Evolutionary conservation across 2,329 filamentous ascomycete species (phyloP).

Genomic region (Aspergillus bombycis): DNA sequence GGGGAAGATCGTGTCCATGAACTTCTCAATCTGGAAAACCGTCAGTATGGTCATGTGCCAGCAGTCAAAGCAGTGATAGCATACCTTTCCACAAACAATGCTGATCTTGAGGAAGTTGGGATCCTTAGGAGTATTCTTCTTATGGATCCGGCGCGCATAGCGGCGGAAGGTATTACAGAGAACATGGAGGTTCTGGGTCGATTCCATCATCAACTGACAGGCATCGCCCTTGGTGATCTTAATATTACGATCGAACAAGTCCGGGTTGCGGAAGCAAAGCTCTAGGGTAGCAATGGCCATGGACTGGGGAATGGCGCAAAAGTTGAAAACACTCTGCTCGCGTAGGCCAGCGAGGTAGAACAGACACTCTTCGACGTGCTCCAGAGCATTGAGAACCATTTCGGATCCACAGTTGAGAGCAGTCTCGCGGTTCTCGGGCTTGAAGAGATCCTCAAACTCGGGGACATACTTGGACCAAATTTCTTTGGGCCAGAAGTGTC

Average conservation of each 20-base stretch:
- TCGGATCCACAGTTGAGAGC: slow-evolving; percentile 87
- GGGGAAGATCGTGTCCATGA: slow-evolving; percentile 92
- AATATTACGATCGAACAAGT: slow-evolving; percentile 82
- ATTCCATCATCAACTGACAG: slow-evolving; percentile 87
- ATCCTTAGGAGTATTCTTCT: slow-evolving; percentile 92
- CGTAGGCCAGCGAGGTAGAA: slow-evolving; percentile 95
- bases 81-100: slow-evolving; percentile 81
- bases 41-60: slow-evolving; percentile 13
- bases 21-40: slow-evolving; percentile 76
- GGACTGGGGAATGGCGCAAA: slow-evolving; percentile 91
- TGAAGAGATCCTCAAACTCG: slow-evolving; percentile 86
- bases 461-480: slow-evolving; percentile 96
- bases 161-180: slow-evolving; percentile 80
- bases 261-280: slow-evolving; percentile 86
- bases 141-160: slow-evolving; percentile 80
- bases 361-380: slow-evolving; percentile 88
- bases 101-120: slow-evolving; percentile 95
- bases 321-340: slow-evolving; percentile 99
- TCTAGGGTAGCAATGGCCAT: slow-evolving; percentile 98
- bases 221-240: slow-evolving; percentile 97
- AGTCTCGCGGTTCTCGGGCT: slow-evolving; percentile 73
- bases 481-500: slow-evolving; percentile 92
- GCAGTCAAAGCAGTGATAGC: slow-evolving; percentile 19
- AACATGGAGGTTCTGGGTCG: slow-evolving; percentile 82
- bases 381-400: slow-evolving; percentile 89